Percentiles rank a stretch among this genome's conserved stretches.
Conservation (phyloP, 495 filamentous ascomycete species). For the Chaetomidium leptoderma region DNA sequence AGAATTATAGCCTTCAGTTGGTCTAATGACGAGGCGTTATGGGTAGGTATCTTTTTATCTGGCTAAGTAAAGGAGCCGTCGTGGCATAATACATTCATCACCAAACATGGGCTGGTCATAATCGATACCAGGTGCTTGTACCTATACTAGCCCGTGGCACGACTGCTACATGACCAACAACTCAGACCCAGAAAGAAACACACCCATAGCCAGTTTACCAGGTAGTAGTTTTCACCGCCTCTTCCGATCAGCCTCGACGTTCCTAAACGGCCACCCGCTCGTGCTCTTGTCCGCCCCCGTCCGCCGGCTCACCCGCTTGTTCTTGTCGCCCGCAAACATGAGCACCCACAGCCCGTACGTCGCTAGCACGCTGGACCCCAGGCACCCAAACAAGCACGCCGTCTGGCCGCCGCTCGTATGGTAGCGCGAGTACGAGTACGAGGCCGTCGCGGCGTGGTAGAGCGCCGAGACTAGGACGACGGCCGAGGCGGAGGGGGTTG, state of each 20-base stretch:
- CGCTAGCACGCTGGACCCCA: constrained; percentile 50
- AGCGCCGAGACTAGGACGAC: constrained; percentile 60
- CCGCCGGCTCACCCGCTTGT: constrained; percentile 59
- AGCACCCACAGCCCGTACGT: constrained; percentile 67
- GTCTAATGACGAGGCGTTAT: too few species aligned
- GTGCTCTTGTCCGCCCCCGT: constrained; percentile 78
- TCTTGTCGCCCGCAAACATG: constrained; percentile 60
- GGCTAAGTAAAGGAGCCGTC: too few species aligned
- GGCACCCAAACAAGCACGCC: constrained; percentile 52
- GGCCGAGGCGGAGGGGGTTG: constrained; percentile 40
- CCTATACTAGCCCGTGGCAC: too few species aligned
- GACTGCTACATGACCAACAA: too few species aligned
- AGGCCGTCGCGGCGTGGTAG: constrained; percentile 59
- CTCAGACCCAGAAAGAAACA: background rate
- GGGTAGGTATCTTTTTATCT: too few species aligned
- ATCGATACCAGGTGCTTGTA: too few species aligned
- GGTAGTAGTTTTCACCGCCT: constrained; percentile 2
- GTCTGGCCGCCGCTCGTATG: constrained; percentile 47
- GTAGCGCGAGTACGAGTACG: constrained; percentile 67
- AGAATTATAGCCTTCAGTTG: background rate
- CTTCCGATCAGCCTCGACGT: constrained; percentile 36
- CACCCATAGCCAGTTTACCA: background rate
- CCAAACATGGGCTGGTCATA: too few species aligned
- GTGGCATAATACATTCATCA: too few species aligned
- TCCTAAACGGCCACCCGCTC: constrained; percentile 78